phyloP scores from a whole-genome alignment of 2,329 filamentous ascomycete genomes.

The Aspergillus pseudoterreus region DNA sequence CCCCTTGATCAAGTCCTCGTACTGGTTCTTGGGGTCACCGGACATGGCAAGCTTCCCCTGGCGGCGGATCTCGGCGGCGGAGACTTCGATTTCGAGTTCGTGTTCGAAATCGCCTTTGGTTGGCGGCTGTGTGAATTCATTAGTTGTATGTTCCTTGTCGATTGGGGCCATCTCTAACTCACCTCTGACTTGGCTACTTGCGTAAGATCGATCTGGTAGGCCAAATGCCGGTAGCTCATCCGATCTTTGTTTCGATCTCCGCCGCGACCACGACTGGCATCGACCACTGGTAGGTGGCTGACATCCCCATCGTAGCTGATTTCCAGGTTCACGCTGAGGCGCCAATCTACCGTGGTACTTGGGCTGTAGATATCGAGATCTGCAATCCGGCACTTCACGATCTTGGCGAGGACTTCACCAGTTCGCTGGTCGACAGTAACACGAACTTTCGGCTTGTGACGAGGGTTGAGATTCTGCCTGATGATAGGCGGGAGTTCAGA shows the following conservation, averaged over 20 bases:
- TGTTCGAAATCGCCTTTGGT: constrained; percentile 42
- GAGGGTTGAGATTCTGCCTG: constrained; percentile 55
- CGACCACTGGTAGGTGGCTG: constrained; percentile 49
- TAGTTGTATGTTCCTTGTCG: background rate
- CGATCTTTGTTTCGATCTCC: constrained; percentile 78
- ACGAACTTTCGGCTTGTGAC: constrained; percentile 62
- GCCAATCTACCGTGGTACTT: constrained; percentile 74
- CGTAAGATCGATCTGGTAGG: constrained; percentile 87
- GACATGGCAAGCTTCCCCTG: constrained; percentile 41
- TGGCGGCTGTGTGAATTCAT: constrained; percentile 19
- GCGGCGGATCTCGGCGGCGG: constrained; percentile 41
- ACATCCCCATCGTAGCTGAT: constrained; percentile 74
- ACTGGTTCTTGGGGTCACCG: constrained; percentile 39
- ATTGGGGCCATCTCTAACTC: constrained; percentile 11
- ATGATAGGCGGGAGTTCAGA: constrained; percentile 63
- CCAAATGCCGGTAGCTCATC: constrained; percentile 82
- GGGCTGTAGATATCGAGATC: constrained; percentile 88
- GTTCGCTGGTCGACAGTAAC: constrained; percentile 75
- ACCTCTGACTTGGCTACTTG: constrained; percentile 66
- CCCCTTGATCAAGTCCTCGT: constrained; percentile 45
- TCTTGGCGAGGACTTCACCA: constrained; percentile 68
- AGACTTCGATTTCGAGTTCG: constrained; percentile 49
- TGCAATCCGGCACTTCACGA: constrained; percentile 84
- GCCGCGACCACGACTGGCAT: constrained; percentile 33
- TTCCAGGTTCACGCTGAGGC: constrained; percentile 92